These are phyloP conservation scores for Hanseniaspora sp. DNA, from an alignment of 1,139 yeast genomes.

Conservation along the genomic window DNA sequence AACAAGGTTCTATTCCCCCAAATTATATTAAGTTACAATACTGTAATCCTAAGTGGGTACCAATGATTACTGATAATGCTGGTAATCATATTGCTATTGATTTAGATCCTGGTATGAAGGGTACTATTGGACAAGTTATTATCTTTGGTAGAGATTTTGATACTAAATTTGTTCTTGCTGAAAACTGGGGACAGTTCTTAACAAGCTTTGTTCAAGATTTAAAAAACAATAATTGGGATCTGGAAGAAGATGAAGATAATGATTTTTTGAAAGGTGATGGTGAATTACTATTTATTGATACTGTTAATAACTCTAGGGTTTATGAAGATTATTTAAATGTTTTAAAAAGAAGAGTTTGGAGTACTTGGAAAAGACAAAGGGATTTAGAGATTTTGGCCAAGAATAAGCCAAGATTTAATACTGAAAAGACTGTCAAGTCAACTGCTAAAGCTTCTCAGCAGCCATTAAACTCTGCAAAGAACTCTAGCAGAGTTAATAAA, in stretches of 20 bases:
- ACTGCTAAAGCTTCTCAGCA: neutral
- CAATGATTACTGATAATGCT: slow-evolving; percentile 71
- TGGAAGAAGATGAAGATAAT: slow-evolving; percentile 43
- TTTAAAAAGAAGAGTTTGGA: slow-evolving; percentile 37
- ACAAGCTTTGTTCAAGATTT: slow-evolving; percentile 73
- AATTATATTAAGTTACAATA: slow-evolving; percentile 57
- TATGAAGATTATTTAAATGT: slow-evolving; percentile 50
- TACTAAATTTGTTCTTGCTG: slow-evolving; percentile 63
- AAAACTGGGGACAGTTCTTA: slow-evolving; percentile 76
- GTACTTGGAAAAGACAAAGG: slow-evolving; percentile 22
- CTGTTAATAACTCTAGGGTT: slow-evolving; percentile 38
- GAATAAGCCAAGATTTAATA: slow-evolving; percentile 7
- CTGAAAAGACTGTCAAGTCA: neutral
- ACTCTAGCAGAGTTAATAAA: slow-evolving; percentile 15
- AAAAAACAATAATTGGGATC: slow-evolving; percentile 62
- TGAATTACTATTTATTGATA: slow-evolving; percentile 55
- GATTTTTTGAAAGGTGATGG: slow-evolving; percentile 61
- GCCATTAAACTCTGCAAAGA: slow-evolving; percentile 15
- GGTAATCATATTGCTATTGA: slow-evolving; percentile 89
- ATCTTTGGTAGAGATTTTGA: slow-evolving; percentile 85
- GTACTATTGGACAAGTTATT: slow-evolving; percentile 74
- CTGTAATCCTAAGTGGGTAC: slow-evolving; percentile 86
- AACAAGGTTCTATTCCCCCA: slow-evolving; percentile 66
- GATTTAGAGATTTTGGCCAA: slow-evolving; percentile 16
- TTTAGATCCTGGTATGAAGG: slow-evolving; percentile 68